Evolutionary conservation across 768 basidiomycete species (phyloP), one percentile per base, ranked within the genome.

Genomic region (Mycena vitilis): DNA sequence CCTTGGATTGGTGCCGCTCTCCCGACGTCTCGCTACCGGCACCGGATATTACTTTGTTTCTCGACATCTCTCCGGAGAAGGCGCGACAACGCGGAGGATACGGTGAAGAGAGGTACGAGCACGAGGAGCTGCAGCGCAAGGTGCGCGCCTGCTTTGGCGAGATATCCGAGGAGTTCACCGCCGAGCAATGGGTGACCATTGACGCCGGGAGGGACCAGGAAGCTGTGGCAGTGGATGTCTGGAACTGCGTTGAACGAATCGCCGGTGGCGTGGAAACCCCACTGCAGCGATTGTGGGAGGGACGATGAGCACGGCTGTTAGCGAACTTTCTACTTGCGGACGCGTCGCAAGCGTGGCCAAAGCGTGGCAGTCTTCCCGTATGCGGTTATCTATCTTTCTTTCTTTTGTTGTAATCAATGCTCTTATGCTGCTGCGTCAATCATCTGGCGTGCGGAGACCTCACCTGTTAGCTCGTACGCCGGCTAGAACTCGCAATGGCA

Each of bases 1-100:
- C 91, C 0, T 92, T 91, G 72, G 84, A 87, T 18, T 99, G 95
- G 94, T 97, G 96, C 77, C 85, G 88, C 56, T 82, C 89, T 1
- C 96, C 96, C 7, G 97, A 99, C 71, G 80, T 89, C n/a, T 87
- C 88, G 10, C 90, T 99, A 18, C 98, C 96, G 10, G 85, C 91
- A 0, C 97, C 97, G 0, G 98, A 99, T 77, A 78, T 97, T 44
- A 91, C 91, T 0, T 73, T 98, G 51, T 98, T 97, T 82, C 89
- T 99, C 66, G 89, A 95, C 72, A 85, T 99, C 68, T 80, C 89
- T 0, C 91, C 94, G 0, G 89, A 89, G 47, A 80, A 84, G 15
- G 94, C 95, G 0, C 83, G 84, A 47, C 74, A 78, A 52, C 87
- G 97, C 18, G 92, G 91, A 0, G 94, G 93, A 0, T 98, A 92